These are phyloP conservation scores for Juncus inflexus DNA, from an alignment of 176 grass and related monocot species.

Conservation along the genomic window DNA sequence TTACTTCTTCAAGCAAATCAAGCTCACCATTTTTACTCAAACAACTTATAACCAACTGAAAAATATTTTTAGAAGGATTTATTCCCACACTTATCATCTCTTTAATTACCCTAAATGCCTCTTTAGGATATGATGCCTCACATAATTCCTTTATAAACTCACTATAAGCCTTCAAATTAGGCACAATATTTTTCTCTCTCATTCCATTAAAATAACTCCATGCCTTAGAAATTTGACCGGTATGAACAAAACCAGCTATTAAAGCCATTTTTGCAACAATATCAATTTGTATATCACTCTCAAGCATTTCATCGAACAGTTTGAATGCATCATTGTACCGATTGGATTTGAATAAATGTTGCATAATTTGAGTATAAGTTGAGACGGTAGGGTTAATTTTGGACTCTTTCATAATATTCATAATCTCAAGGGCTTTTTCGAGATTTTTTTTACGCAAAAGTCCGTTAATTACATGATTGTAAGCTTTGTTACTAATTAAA, in stretches of 20 bases:
- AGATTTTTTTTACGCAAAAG: slow-evolving; percentile 54
- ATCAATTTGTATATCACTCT: slow-evolving; percentile 52
- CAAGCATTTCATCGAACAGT: slow-evolving; percentile 63
- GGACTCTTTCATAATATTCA: slow-evolving; percentile 48
- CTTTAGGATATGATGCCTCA: slow-evolving; percentile 52
- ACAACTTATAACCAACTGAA: slow-evolving; percentile 38
- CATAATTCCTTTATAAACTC: slow-evolving; percentile 79
- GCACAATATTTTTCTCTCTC: slow-evolving; percentile 43
- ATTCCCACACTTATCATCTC: slow-evolving; percentile 48
- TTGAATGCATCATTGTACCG: slow-evolving; percentile 49
- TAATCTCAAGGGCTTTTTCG: slow-evolving; percentile 43
- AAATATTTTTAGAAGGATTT: slow-evolving; percentile 41
- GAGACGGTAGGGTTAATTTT: slow-evolving; percentile 42
- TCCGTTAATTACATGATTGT: slow-evolving; percentile 53
- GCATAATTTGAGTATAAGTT: slow-evolving; percentile 77
- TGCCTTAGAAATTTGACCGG: slow-evolving; percentile 54
- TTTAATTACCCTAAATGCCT: slow-evolving; percentile 58
- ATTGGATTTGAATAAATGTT: slow-evolving; percentile 52
- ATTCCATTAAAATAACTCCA: slow-evolving; percentile 48
- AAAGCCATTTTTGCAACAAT: slow-evolving; percentile 50
- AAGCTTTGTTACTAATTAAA: slow-evolving; percentile 26
- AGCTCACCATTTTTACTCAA: slow-evolving; percentile 40
- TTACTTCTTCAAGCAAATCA: slow-evolving; percentile 40
- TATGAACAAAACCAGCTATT: slow-evolving; percentile 50
- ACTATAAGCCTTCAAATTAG: slow-evolving; percentile 59